Base-by-base conservation (phyloP, 441 rosid genomes). In the Dalechampia spathulata region DNA sequence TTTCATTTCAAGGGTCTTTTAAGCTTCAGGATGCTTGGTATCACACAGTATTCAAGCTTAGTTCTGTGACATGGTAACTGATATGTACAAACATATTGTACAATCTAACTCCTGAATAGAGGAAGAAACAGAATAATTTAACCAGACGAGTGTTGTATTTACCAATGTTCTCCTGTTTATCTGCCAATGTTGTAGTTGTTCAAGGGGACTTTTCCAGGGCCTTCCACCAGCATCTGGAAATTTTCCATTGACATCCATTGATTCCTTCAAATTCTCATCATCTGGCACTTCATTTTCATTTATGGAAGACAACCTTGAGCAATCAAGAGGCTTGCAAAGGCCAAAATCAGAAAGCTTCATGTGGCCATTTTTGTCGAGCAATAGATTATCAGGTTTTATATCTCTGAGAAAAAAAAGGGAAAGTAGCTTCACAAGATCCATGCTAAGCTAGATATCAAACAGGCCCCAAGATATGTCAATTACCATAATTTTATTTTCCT, bases 261-360 rank as follows among this genome's bases (percentile, higher is more conserved):
- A 77, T 73, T 86, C 92, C 63, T 76, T 78, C 64, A 80, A 76
- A 65, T 68, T 79, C 61, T 72, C 92, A 65, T 81, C 94, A 67
- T 80, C 87, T 55, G 82, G 70, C 21, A 72, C 75, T 65, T 81
- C 90, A 73, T 85, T 78, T 77, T 86, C 95, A 66, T 75, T 73
- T 59, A 86, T 79, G 27, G 84, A 72, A 37, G 83, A 81, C 63
- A 93, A 75, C 62, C 71, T 68, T 61, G 89, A 61, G 72, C 89
- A 83, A 57, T 89, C 95, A 57, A 93, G 88, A 69, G 99, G 97
- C 77, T 93, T 93, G 83, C 99, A 93, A 63, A 93, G 96, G 75
- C 97, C 99, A 81, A 93, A 93, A 76, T 89, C 99, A 30, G 97
- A 93, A 60, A 93, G 87, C 85, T 82, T 89, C 92, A 85, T 79